Conservation (phyloP, 768 basidiomycete species). For the Pleurotus citrinopileatus region DNA sequence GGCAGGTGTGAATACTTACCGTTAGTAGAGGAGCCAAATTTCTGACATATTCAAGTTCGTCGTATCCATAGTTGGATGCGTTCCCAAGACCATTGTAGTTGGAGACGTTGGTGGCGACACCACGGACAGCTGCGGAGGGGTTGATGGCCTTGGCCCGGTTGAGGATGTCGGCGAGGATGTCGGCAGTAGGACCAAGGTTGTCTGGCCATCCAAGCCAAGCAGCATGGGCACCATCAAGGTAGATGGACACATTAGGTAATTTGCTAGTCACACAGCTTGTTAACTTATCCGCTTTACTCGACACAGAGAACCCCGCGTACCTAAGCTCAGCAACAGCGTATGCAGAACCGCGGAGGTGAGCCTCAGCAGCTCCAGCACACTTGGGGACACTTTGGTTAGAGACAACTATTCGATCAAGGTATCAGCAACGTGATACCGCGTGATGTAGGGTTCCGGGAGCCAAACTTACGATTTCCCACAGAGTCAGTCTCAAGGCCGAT, state of each 20-base stretch:
- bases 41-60: slow-evolving; percentile 28
- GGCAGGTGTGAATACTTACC: neutral
- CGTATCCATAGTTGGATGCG: slow-evolving; percentile 25
- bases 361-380: slow-evolving; percentile 28
- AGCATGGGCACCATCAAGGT: slow-evolving; percentile 31
- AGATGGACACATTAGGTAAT: slow-evolving; percentile 24
- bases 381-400: slow-evolving; percentile 25
- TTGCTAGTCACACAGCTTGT: slow-evolving; percentile 3
- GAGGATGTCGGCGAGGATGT: slow-evolving; percentile 26
- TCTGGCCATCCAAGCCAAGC: slow-evolving; percentile 32
- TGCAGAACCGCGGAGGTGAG: slow-evolving; percentile 21
- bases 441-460: neutral
- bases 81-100: slow-evolving; percentile 32
- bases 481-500: slow-evolving; percentile 30
- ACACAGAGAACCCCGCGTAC: neutral
- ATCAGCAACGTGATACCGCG: neutral
- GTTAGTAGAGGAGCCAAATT: slow-evolving; percentile 27
- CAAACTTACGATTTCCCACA: slow-evolving; percentile 21
- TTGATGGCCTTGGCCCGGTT: slow-evolving; percentile 22
- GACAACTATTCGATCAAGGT: slow-evolving; percentile 14
- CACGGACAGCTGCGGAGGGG: slow-evolving; percentile 25
- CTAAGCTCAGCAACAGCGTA: slow-evolving; percentile 26
- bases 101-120: slow-evolving; percentile 28
- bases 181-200: slow-evolving; percentile 28
- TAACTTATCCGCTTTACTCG: neutral